Conservation (phyloP, 768 basidiomycete genomes). For the Tricholoma matsutake region DNA sequence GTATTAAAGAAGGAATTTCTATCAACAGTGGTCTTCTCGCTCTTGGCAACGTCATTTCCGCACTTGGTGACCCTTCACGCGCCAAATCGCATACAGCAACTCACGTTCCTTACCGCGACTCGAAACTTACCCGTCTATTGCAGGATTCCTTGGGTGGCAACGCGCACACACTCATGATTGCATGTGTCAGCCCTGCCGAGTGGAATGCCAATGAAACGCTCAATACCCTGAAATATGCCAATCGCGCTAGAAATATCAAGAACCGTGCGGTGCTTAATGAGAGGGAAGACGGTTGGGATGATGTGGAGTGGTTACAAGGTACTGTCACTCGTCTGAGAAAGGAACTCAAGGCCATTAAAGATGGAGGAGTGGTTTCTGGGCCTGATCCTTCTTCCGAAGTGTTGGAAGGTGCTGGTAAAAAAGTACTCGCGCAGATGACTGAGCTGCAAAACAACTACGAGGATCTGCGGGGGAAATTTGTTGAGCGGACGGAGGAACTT, state of each 20-base stretch:
- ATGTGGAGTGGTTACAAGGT: slow-evolving; percentile 92
- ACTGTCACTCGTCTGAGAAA: slow-evolving; percentile 82
- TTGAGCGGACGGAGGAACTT: slow-evolving; percentile 86
- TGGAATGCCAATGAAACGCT: slow-evolving; percentile 94
- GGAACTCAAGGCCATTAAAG: slow-evolving; percentile 81
- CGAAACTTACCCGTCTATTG: slow-evolving; percentile 91
- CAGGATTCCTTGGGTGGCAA: slow-evolving; percentile 98
- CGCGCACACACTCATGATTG: slow-evolving; percentile 98
- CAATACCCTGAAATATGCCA: slow-evolving; percentile 95
- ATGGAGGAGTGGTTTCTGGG: slow-evolving; percentile 42
- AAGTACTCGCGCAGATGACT: slow-evolving; percentile 75
- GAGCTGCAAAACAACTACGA: slow-evolving; percentile 86
- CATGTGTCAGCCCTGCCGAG: slow-evolving; percentile 94
- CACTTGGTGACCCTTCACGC: slow-evolving; percentile 89
- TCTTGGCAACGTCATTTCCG: slow-evolving; percentile 97
- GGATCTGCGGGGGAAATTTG: slow-evolving; percentile 77
- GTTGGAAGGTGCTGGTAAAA: slow-evolving; percentile 66
- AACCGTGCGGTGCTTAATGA: slow-evolving; percentile 91
- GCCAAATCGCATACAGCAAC: slow-evolving; percentile 80
- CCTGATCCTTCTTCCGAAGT: slow-evolving; percentile 34
- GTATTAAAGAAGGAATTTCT: slow-evolving; percentile 98
- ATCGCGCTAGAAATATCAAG: slow-evolving; percentile 96
- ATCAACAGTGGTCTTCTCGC: slow-evolving; percentile 97
- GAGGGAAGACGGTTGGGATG: slow-evolving; percentile 98
- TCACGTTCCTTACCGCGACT: slow-evolving; percentile 97